Evolutionary conservation across 805 yeast genomes (phyloP).

Genomic region (Debaryomyces maramus): DNA sequence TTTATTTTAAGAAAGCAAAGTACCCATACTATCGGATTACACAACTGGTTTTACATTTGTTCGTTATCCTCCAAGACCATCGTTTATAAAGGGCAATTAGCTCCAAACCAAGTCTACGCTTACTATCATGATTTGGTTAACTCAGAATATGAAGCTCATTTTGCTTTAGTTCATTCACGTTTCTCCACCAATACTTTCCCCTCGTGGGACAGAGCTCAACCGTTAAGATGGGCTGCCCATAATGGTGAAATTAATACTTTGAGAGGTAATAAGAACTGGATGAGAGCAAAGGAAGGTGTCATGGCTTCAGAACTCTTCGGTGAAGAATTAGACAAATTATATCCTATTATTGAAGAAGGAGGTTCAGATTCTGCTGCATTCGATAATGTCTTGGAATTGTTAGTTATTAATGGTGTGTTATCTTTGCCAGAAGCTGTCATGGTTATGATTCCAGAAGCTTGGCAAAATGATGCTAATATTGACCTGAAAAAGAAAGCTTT

Average conservation of each 20-base stretch:
- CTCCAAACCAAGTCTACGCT: slow-evolving; percentile 93
- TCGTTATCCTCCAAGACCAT: slow-evolving; percentile 85
- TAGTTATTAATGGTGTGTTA: slow-evolving; percentile 87
- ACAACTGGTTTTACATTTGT: slow-evolving; percentile 97
- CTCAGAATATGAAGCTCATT: slow-evolving; percentile 90
- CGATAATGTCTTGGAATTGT: slow-evolving; percentile 90
- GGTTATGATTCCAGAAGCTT: slow-evolving; percentile 96
- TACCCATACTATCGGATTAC: slow-evolving; percentile 86
- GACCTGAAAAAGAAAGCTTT: slow-evolving; percentile 92
- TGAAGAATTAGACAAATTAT: slow-evolving; percentile 85
- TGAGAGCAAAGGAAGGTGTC: slow-evolving; percentile 98
- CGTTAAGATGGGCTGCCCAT: slow-evolving; percentile 95
- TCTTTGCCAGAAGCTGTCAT: slow-evolving; percentile 96
- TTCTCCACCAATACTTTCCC: slow-evolving; percentile 98
- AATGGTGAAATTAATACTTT: slow-evolving; percentile 97
- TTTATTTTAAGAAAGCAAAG: slow-evolving; percentile 87
- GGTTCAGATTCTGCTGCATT: slow-evolving; percentile 98
- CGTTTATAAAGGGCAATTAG: slow-evolving; percentile 96
- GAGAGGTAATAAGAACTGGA: slow-evolving; percentile 98
- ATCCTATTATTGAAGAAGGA: slow-evolving; percentile 96
- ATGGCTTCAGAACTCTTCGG: slow-evolving; percentile 87
- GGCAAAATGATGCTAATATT: slow-evolving; percentile 87
- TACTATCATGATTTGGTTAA: slow-evolving; percentile 91
- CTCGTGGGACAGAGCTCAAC: slow-evolving; percentile 99
- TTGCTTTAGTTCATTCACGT: slow-evolving; percentile 95